Base-by-base conservation (phyloP, 139 green algal genomes). In the Ettlia oleoabundans region DNA sequence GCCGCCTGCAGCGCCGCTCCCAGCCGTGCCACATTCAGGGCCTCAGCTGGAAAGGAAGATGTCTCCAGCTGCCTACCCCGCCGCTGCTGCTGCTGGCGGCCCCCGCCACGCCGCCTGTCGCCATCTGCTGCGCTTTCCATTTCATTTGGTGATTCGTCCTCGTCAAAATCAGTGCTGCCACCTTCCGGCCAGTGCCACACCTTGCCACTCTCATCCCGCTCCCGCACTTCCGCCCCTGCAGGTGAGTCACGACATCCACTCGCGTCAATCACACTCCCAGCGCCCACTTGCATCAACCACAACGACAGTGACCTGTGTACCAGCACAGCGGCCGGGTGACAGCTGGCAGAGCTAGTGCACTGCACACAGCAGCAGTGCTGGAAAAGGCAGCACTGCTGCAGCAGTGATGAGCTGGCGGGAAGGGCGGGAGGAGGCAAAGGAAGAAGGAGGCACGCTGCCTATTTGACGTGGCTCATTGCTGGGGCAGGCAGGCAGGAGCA, bases 221-320 rank as follows among this genome's bases (percentile, higher is more conserved):
- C 78, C 24, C 78, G 65, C n/a, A 83, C 78, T 47, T 83, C 78
- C 0, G 51, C 78, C 7, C 33, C 78, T 83, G 78, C 66, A 41
- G n/a, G n/a, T n/a, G n/a, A n/a, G n/a, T n/a, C 19, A 30, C 32
- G 38, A 26, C 30, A 22, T 42, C 38, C 28, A 2, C 2, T 37
- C 9, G 61, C 19, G 10, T 10, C 2, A 10, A 5, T 28, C 2
- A 35, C 3, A 67, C 15, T 5, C n/a, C n/a, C n/a, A n/a, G n/a
- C n/a, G n/a, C n/a, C n/a, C n/a, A n/a, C n/a, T n/a, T n/a, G n/a
- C n/a, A n/a, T n/a, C n/a, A n/a, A n/a, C n/a, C n/a, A n/a, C n/a
- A n/a, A n/a, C n/a, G n/a, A n/a, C n/a, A n/a, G n/a, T n/a, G n/a
- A n/a, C n/a, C n/a, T n/a, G n/a, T n/a, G n/a, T n/a, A n/a, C n/a